phyloP scores from a whole-genome alignment of 148 eudicot species.

The Cornus suecica region DNA sequence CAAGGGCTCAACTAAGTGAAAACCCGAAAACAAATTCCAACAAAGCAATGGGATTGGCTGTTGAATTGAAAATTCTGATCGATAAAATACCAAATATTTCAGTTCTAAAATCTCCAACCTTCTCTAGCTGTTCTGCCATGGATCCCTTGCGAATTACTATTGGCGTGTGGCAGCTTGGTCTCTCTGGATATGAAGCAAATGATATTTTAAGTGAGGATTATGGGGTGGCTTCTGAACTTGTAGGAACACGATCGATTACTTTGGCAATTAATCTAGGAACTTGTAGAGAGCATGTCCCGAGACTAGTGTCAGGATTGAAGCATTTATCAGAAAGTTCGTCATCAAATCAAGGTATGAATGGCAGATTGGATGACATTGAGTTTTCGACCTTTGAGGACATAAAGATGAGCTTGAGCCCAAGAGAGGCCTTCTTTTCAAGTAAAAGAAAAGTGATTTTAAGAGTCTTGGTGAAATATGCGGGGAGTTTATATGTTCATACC shows the following conservation, averaged over 20 bases:
- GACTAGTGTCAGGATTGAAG: slow-evolving; percentile 56
- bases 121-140: slow-evolving; percentile 31
- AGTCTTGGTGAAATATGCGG: slow-evolving; percentile 68
- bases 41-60: slow-evolving; percentile 43
- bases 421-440: slow-evolving; percentile 69
- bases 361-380: neutral
- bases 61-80: slow-evolving; percentile 35
- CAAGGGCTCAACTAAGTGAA: slow-evolving; percentile 49
- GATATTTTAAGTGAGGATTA: slow-evolving; percentile 46
- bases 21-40: slow-evolving; percentile 35
- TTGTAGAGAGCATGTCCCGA: slow-evolving; percentile 47
- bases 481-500: slow-evolving; percentile 78
- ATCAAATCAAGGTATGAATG: neutral
- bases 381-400: slow-evolving; percentile 26
- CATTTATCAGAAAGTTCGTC: slow-evolving; percentile 34
- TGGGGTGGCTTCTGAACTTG: slow-evolving; percentile 57
- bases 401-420: slow-evolving; percentile 49
- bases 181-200: slow-evolving; percentile 66
- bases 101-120: slow-evolving; percentile 32
- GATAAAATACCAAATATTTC: slow-evolving; percentile 47
- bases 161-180: slow-evolving; percentile 47
- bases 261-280: slow-evolving; percentile 65
- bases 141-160: slow-evolving; percentile 62
- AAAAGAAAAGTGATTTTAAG: slow-evolving; percentile 46
- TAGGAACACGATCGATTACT: slow-evolving; percentile 53